Base-by-base conservation (phyloP, 2,329 filamentous ascomycete genomes). In the Talaromyces funiculosus region DNA sequence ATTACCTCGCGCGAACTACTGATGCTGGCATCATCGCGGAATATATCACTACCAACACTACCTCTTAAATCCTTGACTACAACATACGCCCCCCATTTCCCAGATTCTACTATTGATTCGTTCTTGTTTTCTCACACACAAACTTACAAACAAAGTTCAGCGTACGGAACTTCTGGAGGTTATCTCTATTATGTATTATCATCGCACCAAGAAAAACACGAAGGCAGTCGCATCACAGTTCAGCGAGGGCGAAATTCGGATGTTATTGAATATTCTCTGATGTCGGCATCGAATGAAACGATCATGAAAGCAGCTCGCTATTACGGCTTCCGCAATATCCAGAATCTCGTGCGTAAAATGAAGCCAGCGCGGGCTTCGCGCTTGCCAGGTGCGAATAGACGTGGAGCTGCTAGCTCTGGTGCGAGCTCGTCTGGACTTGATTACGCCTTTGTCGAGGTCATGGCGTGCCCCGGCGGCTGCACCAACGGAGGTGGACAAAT, bases 401-500 rank as follows among this genome's bases (percentile, higher is more conserved):
- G 72, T 40, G 70, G 75, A 33, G 67, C 70, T 45, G 65, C 68
- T 12, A 59, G 66, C 16, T 71, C 73, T 33, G 70, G 69, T 40
- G 68, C 16, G n/a, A 51, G 49, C 45, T 64, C 68, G 63, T 64
- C 68, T 10, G 68, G 69, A 14, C 75, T 84, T 6, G 90, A 96
- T 37, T 92, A 92, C 72, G 84, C 89, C n/a, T 97, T 96, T 75
- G 90, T 97, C 29, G 94, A 99, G 76, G 94, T 99, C 61, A 99
- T 99, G 94, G 94, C 94, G 14, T 99, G 94, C 74, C 94, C 94
- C 0, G 94, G 94, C n/a, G 94, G 94, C 3, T 99, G 94, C 77
- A 99, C 94, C 59, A 99, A 99, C 68, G 94, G 94, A 1, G 94
- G 94, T 38, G 94, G 94, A 0, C 94, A 99, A 78, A 87, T 99